A percentile compares a stretch with the other conserved stretches of the same genome.
These are phyloP conservation scores for Mycosphaerella sp. DNA, from an alignment of 2,329 filamentous ascomycete genomes.

Conservation along the genomic window DNA sequence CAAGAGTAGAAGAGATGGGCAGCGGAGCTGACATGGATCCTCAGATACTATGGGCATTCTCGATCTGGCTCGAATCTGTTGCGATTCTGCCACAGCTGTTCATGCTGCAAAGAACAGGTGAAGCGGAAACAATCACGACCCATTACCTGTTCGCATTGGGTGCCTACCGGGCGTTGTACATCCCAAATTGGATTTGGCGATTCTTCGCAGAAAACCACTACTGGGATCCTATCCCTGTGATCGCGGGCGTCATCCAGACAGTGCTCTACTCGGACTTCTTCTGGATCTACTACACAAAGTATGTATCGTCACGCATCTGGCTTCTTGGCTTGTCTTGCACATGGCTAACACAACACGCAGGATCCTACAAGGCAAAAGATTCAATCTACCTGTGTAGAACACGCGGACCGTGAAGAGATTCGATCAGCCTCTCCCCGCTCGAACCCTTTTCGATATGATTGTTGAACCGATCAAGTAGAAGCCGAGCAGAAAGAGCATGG, in stretches of 20 bases:
- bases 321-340: background rate
- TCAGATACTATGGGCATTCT: constrained; percentile 92
- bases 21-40: constrained; percentile 8
- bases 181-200: constrained; percentile 96
- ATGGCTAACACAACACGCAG: constrained; percentile 26
- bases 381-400: constrained; percentile 47
- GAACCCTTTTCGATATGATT: background rate
- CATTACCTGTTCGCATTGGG: constrained; percentile 96
- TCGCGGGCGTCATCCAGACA: constrained; percentile 89
- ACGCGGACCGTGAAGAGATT: background rate
- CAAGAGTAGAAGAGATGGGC: background rate
- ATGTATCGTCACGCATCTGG: constrained; percentile 30
- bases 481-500: too few relatives aligned
- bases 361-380: constrained; percentile 49
- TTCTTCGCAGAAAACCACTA: constrained; percentile 63
- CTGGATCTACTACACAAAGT: constrained; percentile 99
- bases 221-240: constrained; percentile 77
- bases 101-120: constrained; percentile 94
- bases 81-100: constrained; percentile 96
- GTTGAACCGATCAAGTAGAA: too few relatives aligned
- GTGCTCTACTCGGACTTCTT: constrained; percentile 98
- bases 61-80: constrained; percentile 95
- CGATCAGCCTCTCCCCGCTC: background rate
- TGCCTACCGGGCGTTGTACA: constrained; percentile 86
- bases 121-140: constrained; percentile 98